Evolutionary conservation across 1,139 yeast genomes (phyloP), one percentile per base, ranked within the genome.

Genomic region (Tardiomyces digboiensis): DNA sequence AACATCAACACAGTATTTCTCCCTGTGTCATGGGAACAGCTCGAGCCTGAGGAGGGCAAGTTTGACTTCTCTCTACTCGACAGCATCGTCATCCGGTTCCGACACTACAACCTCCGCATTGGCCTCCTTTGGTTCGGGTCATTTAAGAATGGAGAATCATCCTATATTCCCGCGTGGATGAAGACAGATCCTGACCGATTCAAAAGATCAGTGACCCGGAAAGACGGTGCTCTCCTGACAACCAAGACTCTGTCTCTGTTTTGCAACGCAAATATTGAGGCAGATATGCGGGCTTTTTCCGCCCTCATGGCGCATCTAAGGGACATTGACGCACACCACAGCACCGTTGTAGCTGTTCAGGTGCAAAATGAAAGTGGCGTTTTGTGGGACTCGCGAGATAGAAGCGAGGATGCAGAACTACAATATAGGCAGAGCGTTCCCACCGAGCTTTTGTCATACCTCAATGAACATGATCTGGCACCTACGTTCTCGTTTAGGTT

Each of bases 51-150:
- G 14, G 49, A 47, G 39, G 48, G 44, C n/a, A 14, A 21, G 21
- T 47, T 47, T 36, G 44, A 46, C 29, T 47, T 47, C 39, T 10
- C 33, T 14, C 42, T 38, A 7, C 18, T 47, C 14, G 50, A 46
- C 36, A 40, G 23, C 7, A 29, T 44, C 21, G 39, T 40, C 14
- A 26, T 5, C 14, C 42, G 29, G n/a, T 46, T 45, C 20, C 40
- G 49, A n/a, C 16, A 36, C n/a, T 23, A 45, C 38, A 19, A 37
- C 8, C 29, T 46, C 16, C 36, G 41, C 14, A 29, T 46, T 12
- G 41, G 10, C 14, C 44, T 46, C n/a, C 21, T 47, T 39, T 49
- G 52, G 51, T 49, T 49, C 33, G 52, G 52, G 22, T 43, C 52
- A 6, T 49, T 49, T 38, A 49, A 49, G 21, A 47, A 49, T 19